These are phyloP conservation scores for Poa pratensis DNA, from an alignment of 176 grass and related monocot species.

Conservation along the genomic window DNA sequence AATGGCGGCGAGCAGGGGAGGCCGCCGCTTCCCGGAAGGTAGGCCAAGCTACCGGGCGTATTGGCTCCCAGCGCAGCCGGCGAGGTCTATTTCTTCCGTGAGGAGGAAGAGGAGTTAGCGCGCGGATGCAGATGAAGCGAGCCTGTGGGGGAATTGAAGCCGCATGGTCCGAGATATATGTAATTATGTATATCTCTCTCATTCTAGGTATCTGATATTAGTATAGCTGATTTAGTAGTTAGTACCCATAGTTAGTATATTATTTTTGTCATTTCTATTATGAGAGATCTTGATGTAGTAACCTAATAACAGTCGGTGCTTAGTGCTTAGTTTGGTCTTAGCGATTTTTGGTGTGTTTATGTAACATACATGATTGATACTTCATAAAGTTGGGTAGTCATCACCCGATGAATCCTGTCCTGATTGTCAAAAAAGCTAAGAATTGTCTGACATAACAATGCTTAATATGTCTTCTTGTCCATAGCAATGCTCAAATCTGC, in stretches of 20 bases:
- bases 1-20: not conserved
- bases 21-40: conserved; percentile 22
- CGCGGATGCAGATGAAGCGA: conserved; percentile 37
- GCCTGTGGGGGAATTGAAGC: conserved; percentile 71
- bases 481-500: too few species aligned
- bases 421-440: too few species aligned
- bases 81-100: conserved; percentile 34
- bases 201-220: conserved; percentile 56
- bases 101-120: conserved; percentile 37
- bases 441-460: too few species aligned
- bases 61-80: conserved; percentile 44
- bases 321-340: too few species aligned
- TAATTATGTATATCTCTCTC: conserved; percentile 29
- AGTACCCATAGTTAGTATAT: not conserved
- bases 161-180: conserved; percentile 79
- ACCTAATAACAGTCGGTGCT: conserved; percentile 38
- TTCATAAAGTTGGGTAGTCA: too few species aligned
- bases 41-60: not conserved
- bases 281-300: conserved; percentile 17
- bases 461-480: too few species aligned
- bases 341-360: too few species aligned
- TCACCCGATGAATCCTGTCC: too few species aligned
- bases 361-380: too few species aligned
- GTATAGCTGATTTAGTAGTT: conserved; percentile 29
- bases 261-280: not conserved